Conservation (phyloP, 1,139 yeast genomes). For the Yamadazyma membranifaciens region DNA sequence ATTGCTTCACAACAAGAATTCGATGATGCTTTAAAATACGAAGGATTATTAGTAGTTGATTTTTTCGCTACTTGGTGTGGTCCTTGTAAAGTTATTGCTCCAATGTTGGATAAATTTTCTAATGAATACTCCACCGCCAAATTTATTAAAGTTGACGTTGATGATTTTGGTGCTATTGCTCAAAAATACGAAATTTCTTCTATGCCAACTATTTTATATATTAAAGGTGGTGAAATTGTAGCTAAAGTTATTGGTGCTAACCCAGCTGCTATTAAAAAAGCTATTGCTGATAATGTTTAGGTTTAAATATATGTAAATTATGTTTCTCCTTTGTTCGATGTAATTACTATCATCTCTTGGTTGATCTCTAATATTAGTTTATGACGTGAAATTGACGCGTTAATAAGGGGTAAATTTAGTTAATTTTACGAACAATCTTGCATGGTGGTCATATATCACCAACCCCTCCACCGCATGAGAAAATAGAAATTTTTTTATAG, state of each 20-base stretch:
- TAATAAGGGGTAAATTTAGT: no score
- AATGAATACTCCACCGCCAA: conserved; percentile 48
- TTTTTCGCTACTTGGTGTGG: conserved; percentile 94
- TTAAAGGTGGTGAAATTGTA: conserved; percentile 73
- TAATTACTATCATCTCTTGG: no score
- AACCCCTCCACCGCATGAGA: no score
- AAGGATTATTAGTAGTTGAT: conserved; percentile 73
- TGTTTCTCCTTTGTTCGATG: no score
- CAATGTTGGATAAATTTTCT: conserved; percentile 65
- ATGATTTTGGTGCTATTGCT: conserved; percentile 73
- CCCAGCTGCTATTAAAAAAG: conserved; percentile 75
- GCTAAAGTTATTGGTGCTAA: conserved; percentile 85
- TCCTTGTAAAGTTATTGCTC: conserved; percentile 86
- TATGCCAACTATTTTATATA: conserved; percentile 86
- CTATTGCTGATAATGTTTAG: conserved; percentile 57
- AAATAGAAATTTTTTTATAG: no score
- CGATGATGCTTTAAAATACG: conserved; percentile 51
- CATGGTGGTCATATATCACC: no score
- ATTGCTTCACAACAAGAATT: conserved; percentile 49
- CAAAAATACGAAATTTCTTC: conserved; percentile 72
- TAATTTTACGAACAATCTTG: no score
- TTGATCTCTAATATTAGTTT: no score
- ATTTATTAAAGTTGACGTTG: conserved; percentile 57
- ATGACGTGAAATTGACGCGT: no score
- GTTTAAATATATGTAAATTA: not conserved